Percentiles rank a stretch among this genome's conserved stretches.
Evolutionary conservation across 2,329 filamentous ascomycete species (phyloP).

Genomic region (Tolypocladium cylindrosporum): DNA sequence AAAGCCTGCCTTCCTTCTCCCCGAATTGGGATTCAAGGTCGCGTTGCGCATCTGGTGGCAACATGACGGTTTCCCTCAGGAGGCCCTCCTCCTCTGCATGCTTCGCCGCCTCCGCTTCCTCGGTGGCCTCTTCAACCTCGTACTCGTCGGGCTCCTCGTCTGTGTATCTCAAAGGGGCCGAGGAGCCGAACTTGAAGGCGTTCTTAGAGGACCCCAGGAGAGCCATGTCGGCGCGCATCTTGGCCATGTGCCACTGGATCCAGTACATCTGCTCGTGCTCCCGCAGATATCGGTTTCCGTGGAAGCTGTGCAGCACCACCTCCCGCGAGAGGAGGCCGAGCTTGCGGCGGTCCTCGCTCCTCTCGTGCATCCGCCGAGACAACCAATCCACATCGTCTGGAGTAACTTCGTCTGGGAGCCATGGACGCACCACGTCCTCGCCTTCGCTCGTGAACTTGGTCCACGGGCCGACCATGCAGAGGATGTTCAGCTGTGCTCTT

Average conservation of each 20-base stretch:
- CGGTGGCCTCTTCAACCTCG: background rate
- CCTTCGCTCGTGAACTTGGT: conserved; percentile 44
- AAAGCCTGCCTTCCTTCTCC: background rate
- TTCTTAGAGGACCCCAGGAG: conserved; percentile 6
- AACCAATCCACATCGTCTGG: conserved; percentile 39
- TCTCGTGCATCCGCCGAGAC: conserved; percentile 50
- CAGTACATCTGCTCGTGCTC: conserved; percentile 54
- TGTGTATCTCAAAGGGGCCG: conserved; percentile 9
- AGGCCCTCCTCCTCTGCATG: background rate
- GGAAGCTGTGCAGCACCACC: conserved; percentile 50
- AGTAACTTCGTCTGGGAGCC: conserved; percentile 30
- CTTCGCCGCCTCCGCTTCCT: background rate
- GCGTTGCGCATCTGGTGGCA: background rate
- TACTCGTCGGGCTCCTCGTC: conserved; percentile 8
- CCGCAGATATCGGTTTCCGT: conserved; percentile 47
- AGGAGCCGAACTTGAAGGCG: conserved; percentile 11
- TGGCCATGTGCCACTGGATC: conserved; percentile 27
- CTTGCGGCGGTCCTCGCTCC: conserved; percentile 42
- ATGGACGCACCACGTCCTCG: conserved; percentile 18
- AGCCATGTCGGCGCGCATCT: conserved; percentile 13
- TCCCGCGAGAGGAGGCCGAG: conserved; percentile 48
- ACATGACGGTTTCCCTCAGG: background rate
- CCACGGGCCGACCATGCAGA: conserved; percentile 54
- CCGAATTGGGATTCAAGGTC: background rate
- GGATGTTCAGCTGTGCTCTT: conserved; percentile 50